These are phyloP conservation scores for Blechomonas ayalai DNA, from an alignment of 208 protist genomes.

Conservation along the genomic window DNA sequence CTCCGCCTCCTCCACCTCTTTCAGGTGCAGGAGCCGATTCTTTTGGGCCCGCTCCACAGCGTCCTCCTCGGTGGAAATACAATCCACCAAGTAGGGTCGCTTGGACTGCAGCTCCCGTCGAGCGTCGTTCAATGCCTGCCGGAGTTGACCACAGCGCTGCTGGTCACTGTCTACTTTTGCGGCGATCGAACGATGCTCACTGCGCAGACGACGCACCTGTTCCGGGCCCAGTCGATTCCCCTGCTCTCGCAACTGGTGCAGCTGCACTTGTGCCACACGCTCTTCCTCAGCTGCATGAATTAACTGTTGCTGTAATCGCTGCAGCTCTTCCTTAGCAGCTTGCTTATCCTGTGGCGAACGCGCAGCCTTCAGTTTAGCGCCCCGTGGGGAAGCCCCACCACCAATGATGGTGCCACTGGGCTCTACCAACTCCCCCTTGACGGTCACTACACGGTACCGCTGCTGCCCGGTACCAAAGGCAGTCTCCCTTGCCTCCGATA, in stretches of 20 bases:
- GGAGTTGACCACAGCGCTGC: conserved; percentile 24
- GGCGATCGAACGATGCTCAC: conserved; percentile 36
- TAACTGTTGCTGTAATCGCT: conserved; percentile 66
- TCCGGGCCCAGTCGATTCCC: conserved; percentile 40
- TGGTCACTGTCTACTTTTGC: conserved; percentile 36
- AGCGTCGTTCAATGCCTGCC: conserved; percentile 25
- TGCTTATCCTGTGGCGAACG: conserved; percentile 72
- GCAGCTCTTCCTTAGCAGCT: conserved; percentile 59
- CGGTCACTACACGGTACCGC: conserved; percentile 94
- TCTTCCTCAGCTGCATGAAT: conserved; percentile 68
- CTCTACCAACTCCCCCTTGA: conserved; percentile 97
- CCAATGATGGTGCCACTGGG: conserved; percentile 97
- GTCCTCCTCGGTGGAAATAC: conserved; percentile 18
- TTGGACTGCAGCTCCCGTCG: conserved; percentile 14
- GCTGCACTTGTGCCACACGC: conserved; percentile 36
- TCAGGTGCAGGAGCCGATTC: conserved; percentile 23
- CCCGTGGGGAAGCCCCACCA: conserved; percentile 87
- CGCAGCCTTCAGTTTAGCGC: conserved; percentile 79
- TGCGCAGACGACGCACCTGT: conserved; percentile 35
- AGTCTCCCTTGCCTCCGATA: conserved; percentile 85
- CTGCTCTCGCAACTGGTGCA: conserved; percentile 62
- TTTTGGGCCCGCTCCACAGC: conserved; percentile 32
- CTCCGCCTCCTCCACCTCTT: conserved; percentile 60
- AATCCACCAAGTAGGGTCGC: conserved; percentile 14
- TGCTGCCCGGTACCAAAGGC: conserved; percentile 60